Evolutionary conservation across 176 grass and related monocot species (phyloP).

Genomic region (Carex littledalei): DNA sequence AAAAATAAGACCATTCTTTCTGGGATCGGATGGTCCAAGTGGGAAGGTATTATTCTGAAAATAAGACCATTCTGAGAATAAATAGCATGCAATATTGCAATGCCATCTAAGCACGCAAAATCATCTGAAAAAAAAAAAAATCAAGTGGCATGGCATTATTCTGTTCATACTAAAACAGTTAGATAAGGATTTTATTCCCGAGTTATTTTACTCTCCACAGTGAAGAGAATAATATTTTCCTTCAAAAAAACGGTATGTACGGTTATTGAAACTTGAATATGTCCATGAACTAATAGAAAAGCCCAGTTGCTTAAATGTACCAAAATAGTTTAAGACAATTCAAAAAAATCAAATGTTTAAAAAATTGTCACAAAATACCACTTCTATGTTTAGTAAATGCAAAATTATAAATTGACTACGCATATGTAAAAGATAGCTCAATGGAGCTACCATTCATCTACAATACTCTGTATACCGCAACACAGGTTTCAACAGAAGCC

Average conservation of each 20-base stretch:
- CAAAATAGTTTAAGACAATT: neutral
- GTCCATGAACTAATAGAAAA: neutral
- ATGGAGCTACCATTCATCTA: neutral
- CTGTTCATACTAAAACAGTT: neutral
- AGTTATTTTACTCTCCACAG: neutral
- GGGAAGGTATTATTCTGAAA: no score
- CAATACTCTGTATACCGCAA: conserved; percentile 1
- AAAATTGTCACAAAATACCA: no score
- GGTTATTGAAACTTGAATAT: neutral
- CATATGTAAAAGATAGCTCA: neutral
- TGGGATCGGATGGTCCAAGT: no score
- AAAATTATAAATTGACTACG: neutral
- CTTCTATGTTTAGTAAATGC: neutral
- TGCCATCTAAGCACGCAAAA: no score
- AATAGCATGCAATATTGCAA: neutral
- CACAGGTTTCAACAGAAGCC: neutral
- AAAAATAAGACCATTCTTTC: no score
- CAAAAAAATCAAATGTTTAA: neutral
- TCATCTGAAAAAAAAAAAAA: no score
- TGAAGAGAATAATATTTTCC: neutral
- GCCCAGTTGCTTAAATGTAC: neutral
- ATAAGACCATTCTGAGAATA: neutral
- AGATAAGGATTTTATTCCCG: neutral
- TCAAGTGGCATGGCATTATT: neutral
- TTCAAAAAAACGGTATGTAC: neutral